These are phyloP conservation scores for Xylariaceae sp. DNA, from an alignment of 2,329 filamentous ascomycete genomes.

Conservation along the genomic window DNA sequence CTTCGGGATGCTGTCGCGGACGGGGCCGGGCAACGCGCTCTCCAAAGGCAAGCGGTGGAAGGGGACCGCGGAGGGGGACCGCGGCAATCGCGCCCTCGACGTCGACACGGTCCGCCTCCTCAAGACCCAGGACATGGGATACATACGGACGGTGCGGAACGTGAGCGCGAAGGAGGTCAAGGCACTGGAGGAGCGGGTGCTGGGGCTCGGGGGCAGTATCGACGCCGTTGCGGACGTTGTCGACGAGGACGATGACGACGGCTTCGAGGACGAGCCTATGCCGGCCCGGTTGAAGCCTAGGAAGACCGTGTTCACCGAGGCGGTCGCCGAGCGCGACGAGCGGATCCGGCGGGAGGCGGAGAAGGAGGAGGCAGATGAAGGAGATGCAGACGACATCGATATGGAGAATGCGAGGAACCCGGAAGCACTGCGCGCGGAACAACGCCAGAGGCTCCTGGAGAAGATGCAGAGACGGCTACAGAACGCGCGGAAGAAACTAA, in stretches of 20 bases:
- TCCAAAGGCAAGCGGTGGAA: slow-evolving; percentile 55
- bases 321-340: slow-evolving; percentile 41
- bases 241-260: slow-evolving; percentile 36
- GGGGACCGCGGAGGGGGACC: slow-evolving; percentile 60
- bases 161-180: slow-evolving; percentile 61
- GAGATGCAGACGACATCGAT: slow-evolving; percentile 36
- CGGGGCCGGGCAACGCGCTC: slow-evolving; percentile 55
- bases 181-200: slow-evolving; percentile 55
- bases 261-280: slow-evolving; percentile 32
- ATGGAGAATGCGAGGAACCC: slow-evolving; percentile 39
- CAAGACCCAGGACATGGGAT: slow-evolving; percentile 71
- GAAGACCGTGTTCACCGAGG: slow-evolving; percentile 56
- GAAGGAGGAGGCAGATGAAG: slow-evolving; percentile 20
- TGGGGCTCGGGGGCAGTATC: slow-evolving; percentile 45
- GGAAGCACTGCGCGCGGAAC: slow-evolving; percentile 41
- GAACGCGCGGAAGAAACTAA: slow-evolving; percentile 56
- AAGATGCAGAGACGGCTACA: slow-evolving; percentile 54
- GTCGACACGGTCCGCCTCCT: slow-evolving; percentile 63
- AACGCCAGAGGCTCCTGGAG: slow-evolving; percentile 45
- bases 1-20: slow-evolving; percentile 68
- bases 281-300: slow-evolving; percentile 35
- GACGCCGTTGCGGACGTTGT: slow-evolving; percentile 24
- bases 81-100: slow-evolving; percentile 58
- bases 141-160: slow-evolving; percentile 65
- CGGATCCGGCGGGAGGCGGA: slow-evolving; percentile 26